Base-by-base conservation (phyloP, 1,284 basidiomycete species). In the Trichosporon coremiiforme region DNA sequence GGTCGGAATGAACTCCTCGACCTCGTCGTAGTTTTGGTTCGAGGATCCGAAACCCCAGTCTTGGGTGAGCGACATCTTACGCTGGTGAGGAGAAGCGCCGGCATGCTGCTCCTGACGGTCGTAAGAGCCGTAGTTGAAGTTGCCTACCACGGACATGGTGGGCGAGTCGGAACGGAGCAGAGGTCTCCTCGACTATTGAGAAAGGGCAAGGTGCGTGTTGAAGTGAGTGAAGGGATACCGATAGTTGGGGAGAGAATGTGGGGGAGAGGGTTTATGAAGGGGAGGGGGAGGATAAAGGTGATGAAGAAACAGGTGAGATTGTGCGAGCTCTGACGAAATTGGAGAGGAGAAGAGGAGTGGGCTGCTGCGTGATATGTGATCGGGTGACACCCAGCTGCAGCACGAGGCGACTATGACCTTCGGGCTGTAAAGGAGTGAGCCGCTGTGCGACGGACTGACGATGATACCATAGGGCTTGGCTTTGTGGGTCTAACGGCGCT, bases 101-200 rank as follows among this genome's bases (percentile, higher is more conserved):
- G 57, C 17, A n/a, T 31, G 13, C n/a, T 60, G 22, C 22, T 35
- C 25, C 13, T 68, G 38, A 8, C 68, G 35, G 62, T 74, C 73
- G 64, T 64, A 62, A 33, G 57, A 53, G 71, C 67, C 67, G 3
- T 67, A 25, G 35, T 38, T 64, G 36, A 73, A 66, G 53, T 68
- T 69, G 65, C 70, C 70, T 53, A 74, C 68, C 67, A 72, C 22
- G 31, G 70, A 68, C 70, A 73, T 71, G 70, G 63, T 71, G 68
- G 50, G 65, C 62, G 57, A 62, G 57, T 62, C 57, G 57, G 57
- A 62, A 9, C 57, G 57, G 57, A 62, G 57, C 31, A 50, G 33
- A 13, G 3, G 20, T 31, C 12, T 45, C 15, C 57, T 38, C 15
- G 68, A 60, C 33, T 62, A 50, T 7, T 12, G 25, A 36, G 25